Percentiles rank a stretch among this genome's conserved stretches.
Conservation (phyloP, 139 green algal species). For the Nannochloris sp. region DNA sequence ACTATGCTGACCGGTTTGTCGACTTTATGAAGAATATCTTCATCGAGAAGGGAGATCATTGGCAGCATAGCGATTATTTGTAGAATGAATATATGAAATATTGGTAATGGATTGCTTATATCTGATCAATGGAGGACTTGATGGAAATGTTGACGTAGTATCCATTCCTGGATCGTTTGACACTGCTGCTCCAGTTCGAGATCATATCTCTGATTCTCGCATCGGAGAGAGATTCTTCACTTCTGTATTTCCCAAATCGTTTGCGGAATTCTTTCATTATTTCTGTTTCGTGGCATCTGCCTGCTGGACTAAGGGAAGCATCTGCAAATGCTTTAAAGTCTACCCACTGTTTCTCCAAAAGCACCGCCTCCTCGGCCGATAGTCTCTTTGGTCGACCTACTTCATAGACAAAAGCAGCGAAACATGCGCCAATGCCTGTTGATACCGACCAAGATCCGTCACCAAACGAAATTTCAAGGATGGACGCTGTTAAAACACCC, state of each 20-base stretch:
- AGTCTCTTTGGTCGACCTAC: conserved; percentile 53
- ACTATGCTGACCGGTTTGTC: conserved; percentile 45
- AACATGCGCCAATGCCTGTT: conserved; percentile 44
- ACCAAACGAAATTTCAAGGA: conserved; percentile 23
- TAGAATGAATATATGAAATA: neutral
- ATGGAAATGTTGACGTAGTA: conserved; percentile 42
- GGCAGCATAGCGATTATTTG: neutral
- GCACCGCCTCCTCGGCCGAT: conserved; percentile 32
- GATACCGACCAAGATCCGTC: conserved; percentile 40
- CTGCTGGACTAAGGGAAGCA: conserved; percentile 31
- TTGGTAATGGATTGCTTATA: neutral
- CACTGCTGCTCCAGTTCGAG: conserved; percentile 47
- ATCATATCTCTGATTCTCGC: conserved; percentile 45
- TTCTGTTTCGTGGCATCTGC: conserved; percentile 66
- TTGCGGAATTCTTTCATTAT: conserved; percentile 40
- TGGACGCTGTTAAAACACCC: conserved; percentile 21
- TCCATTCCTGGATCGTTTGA: conserved; percentile 35
- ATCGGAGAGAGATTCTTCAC: conserved; percentile 33
- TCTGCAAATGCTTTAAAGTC: conserved; percentile 60
- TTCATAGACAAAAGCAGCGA: conserved; percentile 60
- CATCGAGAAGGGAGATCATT: neutral
- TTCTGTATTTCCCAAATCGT: conserved; percentile 29
- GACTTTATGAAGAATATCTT: conserved; percentile 30
- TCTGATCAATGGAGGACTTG: neutral
- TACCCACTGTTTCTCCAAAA: conserved; percentile 56